phyloP scores from a whole-genome alignment of 2,329 filamentous ascomycete species.

The Cladophialophora chaetospira region DNA sequence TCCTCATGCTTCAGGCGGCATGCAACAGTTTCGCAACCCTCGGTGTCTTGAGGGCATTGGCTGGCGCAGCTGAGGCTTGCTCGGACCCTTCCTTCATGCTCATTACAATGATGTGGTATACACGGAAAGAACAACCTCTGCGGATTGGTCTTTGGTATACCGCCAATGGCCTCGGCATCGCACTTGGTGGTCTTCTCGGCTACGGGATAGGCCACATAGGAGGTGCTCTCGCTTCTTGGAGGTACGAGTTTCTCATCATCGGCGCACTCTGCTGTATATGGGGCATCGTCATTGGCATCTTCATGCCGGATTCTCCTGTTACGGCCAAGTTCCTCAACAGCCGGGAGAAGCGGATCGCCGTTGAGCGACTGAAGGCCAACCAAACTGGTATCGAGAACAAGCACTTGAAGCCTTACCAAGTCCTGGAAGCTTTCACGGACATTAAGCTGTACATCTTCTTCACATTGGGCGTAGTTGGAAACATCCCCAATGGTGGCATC shows the following conservation, averaged over 20 bases:
- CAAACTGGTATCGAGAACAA: constrained; percentile 64
- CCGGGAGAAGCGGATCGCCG: constrained; percentile 57
- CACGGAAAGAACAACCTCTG: constrained; percentile 62
- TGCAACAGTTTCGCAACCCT: constrained; percentile 58
- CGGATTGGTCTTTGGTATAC: constrained; percentile 63
- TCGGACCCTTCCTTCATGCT: constrained; percentile 55
- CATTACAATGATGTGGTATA: constrained; percentile 59
- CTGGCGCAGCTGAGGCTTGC: constrained; percentile 53
- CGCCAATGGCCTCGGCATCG: constrained; percentile 47
- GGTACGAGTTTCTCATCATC: constrained; percentile 69
- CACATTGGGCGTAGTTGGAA: constrained; percentile 53
- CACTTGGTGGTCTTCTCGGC: constrained; percentile 49
- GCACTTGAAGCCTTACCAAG: constrained; percentile 56
- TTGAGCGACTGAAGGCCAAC: constrained; percentile 58
- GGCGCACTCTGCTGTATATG: constrained; percentile 59
- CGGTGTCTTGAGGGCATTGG: constrained; percentile 58
- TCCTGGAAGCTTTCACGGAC: constrained; percentile 59
- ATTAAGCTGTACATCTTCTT: constrained; percentile 63
- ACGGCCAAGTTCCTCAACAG: constrained; percentile 55
- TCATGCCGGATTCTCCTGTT: constrained; percentile 61
- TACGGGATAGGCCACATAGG: constrained; percentile 41
- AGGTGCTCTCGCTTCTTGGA: constrained; percentile 62
- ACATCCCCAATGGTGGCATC: constrained; percentile 59
- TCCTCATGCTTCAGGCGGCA: constrained; percentile 56
- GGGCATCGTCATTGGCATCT: constrained; percentile 59